Percentiles rank a stretch among this genome's conserved stretches.
phyloP scores from a whole-genome alignment of 257 asterid species.

The Penstemon newberryi region DNA sequence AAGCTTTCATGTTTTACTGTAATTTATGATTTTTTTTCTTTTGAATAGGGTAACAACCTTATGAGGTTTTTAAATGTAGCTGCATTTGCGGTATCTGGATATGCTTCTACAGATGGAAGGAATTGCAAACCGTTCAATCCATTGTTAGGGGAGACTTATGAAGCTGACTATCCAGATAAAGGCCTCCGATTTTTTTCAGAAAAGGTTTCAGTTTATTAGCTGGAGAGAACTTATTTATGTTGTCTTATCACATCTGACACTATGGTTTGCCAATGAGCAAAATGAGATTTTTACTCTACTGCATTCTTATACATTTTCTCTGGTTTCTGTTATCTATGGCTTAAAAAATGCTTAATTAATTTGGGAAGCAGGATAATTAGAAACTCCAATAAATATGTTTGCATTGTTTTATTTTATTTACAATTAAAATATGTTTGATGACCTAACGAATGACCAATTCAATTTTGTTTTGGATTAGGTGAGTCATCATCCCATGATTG shows the following conservation, averaged over 20 bases:
- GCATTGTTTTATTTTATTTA: constrained; percentile 26
- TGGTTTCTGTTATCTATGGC: too few species aligned
- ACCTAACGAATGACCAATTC: constrained; percentile 4
- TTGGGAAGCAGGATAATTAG: too few species aligned
- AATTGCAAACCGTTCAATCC: constrained; percentile 98
- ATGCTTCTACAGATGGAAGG: constrained; percentile 95
- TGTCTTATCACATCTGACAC: too few species aligned
- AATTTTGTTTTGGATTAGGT: constrained; percentile 63
- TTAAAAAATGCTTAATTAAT: too few species aligned
- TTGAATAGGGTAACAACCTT: constrained; percentile 74
- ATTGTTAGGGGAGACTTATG: constrained; percentile 93
- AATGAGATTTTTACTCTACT: too few species aligned
- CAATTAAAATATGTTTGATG: constrained; percentile 16
- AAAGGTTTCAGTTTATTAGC: constrained; percentile 53
- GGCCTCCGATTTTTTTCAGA: constrained; percentile 89
- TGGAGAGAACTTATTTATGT: background rate
- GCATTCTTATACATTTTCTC: too few species aligned
- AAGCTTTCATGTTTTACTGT: constrained; percentile 28
- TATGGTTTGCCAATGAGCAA: too few species aligned
- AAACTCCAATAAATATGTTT: too few species aligned
- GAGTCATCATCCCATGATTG: constrained; percentile 96
- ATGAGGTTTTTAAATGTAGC: constrained; percentile 95
- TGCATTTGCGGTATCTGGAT: constrained; percentile 98
- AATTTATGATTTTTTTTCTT: constrained; percentile 23
- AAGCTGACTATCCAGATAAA: constrained; percentile 94